These are phyloP conservation scores for Sphaerulina vaccinii DNA, from an alignment of 2,329 filamentous ascomycete species.

Conservation along the genomic window DNA sequence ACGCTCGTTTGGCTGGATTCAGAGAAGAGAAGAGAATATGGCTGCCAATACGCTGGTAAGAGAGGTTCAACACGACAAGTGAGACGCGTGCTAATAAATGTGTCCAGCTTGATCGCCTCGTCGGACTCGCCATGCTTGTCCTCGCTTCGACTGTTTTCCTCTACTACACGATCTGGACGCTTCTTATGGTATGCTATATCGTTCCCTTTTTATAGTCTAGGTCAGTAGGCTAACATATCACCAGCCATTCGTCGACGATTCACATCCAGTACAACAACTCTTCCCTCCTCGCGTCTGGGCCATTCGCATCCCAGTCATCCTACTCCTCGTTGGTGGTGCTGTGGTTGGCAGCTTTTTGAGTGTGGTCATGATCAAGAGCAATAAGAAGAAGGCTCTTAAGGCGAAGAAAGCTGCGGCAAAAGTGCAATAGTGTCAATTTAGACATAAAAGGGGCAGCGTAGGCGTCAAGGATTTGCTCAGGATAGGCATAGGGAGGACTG, in stretches of 20 bases:
- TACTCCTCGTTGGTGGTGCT: constrained; percentile 85
- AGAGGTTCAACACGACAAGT: not conserved
- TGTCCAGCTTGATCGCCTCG: constrained; percentile 81
- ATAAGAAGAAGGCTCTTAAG: constrained; percentile 95
- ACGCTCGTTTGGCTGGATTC: not conserved
- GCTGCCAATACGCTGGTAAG: constrained; percentile 25
- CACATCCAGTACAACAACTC: constrained; percentile 88
- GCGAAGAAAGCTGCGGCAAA: constrained; percentile 60
- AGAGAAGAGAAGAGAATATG: constrained; percentile 14
- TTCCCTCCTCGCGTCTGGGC: constrained; percentile 98
- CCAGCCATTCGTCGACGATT: constrained; percentile 94
- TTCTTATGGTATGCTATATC: constrained; percentile 73
- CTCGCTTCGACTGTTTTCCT: constrained; percentile 70
- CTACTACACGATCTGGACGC: constrained; percentile 97
- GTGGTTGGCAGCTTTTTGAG: constrained; percentile 95
- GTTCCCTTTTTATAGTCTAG: not conserved
- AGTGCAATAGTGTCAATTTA: constrained; percentile 3
- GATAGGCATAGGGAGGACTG: not conserved
- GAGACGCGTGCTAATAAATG: not conserved
- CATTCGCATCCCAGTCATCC: constrained; percentile 95
- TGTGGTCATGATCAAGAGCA: constrained; percentile 98
- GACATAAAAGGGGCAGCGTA: constrained; percentile 3
- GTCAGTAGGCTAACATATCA: not conserved
- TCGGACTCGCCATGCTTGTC: constrained; percentile 74
- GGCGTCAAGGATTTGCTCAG: constrained; percentile 3